Evolutionary conservation across 768 basidiomycete species (phyloP), one percentile per base, ranked within the genome.

Genomic region (Boletus vinaceobasis): DNA sequence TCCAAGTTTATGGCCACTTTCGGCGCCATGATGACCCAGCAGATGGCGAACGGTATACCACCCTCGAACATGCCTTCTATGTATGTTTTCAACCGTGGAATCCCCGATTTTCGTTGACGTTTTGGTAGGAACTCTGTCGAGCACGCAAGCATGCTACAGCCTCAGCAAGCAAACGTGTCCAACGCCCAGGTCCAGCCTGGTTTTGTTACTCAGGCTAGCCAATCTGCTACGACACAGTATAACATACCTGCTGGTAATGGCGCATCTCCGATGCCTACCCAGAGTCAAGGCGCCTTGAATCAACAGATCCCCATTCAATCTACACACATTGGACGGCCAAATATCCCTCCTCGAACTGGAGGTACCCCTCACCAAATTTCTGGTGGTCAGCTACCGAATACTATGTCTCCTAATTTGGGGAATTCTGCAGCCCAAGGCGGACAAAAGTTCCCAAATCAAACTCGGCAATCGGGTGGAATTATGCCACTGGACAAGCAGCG

Each of bases 401-500:
- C 60, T 26, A 65, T 74, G 62, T 70, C 75, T 23, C 71, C 76
- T 6, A 73, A 67, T 51, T 55, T 67, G 44, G 65, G 65, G 21
- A 69, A 70, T 36, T 68, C 66, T 32, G 37, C 52, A 7, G 21
- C 55, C 6, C 51, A 68, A 23, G 56, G 42, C 23, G 59, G 61
- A 19, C 71, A 73, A 45, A 63, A 59, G 42, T 53, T 48, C 3
- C 21, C 60, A 19, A 65, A 65, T 48, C 60, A 60, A n/a, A 17
- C 54, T 1, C 61, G 58, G 29, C 62, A 58, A 39, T 21, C 55
- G 7, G 13, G 35, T 33, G 50, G 19, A 1, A 48, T 71, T 11
- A 65, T 73, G 50, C 77, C 79, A 19, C 60, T 84, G 37, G 80
- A 83, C 17, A 83, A 80, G 53, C 42, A 46, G 7, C 74, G 74